A percentile compares a stretch with the other conserved stretches of the same genome.
Evolutionary conservation across 768 basidiomycete species (phyloP).

Genomic region (Trametes gibbosa): DNA sequence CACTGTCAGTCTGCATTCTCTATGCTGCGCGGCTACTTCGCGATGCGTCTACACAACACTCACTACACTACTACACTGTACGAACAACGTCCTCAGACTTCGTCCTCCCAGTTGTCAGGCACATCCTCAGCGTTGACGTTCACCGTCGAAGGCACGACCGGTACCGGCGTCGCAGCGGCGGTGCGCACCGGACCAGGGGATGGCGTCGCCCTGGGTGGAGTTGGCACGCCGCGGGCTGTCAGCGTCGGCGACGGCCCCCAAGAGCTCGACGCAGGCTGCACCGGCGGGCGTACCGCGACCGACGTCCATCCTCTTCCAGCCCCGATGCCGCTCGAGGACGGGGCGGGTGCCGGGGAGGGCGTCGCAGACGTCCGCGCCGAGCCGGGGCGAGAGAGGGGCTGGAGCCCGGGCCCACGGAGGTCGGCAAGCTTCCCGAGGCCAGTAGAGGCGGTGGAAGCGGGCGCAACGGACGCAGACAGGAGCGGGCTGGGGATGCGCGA

Average conservation of each 20-base stretch:
- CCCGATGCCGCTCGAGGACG: neutral
- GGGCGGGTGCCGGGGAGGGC: too few relatives aligned
- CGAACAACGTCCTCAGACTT: constrained; percentile 19
- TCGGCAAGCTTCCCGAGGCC: constrained; percentile 67
- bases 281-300: constrained; percentile 28
- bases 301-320: constrained; percentile 33
- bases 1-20: too few relatives aligned
- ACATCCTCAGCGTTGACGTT: constrained; percentile 33
- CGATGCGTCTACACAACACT: neutral
- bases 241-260: constrained; percentile 8
- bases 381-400: constrained; percentile 16
- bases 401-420: constrained; percentile 37
- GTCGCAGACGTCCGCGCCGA: constrained; percentile 8
- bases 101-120: constrained; percentile 60
- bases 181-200: constrained; percentile 15
- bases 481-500: constrained; percentile 73
- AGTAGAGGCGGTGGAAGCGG: constrained; percentile 28
- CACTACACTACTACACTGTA: neutral
- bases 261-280: constrained; percentile 11
- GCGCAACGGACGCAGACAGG: constrained; percentile 47
- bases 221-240: neutral
- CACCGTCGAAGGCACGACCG: neutral
- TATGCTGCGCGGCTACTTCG: too few relatives aligned
- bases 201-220: constrained; percentile 7
- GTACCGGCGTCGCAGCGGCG: constrained; percentile 3